These are phyloP conservation scores for Aspergillus arachidicola DNA, from an alignment of 2,329 filamentous ascomycete genomes.

Conservation along the genomic window DNA sequence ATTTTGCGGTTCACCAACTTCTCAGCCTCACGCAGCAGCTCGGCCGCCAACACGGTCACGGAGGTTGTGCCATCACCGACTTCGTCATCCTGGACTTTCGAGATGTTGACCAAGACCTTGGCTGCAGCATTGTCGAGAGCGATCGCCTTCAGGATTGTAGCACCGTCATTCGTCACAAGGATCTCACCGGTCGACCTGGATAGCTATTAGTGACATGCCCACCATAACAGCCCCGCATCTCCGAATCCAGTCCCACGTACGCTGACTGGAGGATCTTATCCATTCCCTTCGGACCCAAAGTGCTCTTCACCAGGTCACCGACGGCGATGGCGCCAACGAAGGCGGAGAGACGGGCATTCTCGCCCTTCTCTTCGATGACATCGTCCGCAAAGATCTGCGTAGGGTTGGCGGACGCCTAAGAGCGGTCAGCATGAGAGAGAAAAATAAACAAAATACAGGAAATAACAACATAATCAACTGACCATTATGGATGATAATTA, in stretches of 20 bases:
- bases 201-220: constrained; percentile 18
- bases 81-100: constrained; percentile 98
- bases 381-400: constrained; percentile 98
- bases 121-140: constrained; percentile 97
- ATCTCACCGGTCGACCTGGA: constrained; percentile 88
- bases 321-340: constrained; percentile 98
- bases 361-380: constrained; percentile 95
- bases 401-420: constrained; percentile 63
- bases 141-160: constrained; percentile 97
- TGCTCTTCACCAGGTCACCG: constrained; percentile 96
- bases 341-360: constrained; percentile 97
- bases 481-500: constrained; percentile 33
- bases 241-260: constrained; percentile 56
- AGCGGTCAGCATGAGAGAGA: constrained; percentile 13
- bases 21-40: constrained; percentile 93
- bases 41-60: constrained; percentile 92
- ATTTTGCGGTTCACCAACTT: constrained; percentile 98
- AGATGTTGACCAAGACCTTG: constrained; percentile 98
- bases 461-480: constrained; percentile 1
- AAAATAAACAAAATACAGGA: neutral
- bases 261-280: constrained; percentile 97
- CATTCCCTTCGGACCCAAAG: constrained; percentile 96
- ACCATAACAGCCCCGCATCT: constrained; percentile 19
- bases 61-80: constrained; percentile 98
- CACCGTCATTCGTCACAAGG: constrained; percentile 98